These are phyloP conservation scores for Neurospora sp. DNA, from an alignment of 495 filamentous ascomycete species.

Conservation along the genomic window DNA sequence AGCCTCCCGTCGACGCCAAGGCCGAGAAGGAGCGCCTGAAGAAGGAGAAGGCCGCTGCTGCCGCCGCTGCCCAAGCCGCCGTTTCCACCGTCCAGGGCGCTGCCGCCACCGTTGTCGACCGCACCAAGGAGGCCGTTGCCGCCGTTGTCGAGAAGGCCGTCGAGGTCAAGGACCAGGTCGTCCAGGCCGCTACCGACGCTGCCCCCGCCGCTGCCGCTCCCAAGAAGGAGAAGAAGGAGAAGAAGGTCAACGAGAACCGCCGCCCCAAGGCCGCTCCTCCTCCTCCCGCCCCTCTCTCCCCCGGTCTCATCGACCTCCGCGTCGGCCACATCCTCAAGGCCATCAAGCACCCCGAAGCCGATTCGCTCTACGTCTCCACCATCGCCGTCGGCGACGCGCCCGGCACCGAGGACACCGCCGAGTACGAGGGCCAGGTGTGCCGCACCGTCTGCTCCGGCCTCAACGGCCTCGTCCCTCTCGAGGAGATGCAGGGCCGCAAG, in stretches of 20 bases:
- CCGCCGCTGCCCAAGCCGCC: conserved; percentile 25
- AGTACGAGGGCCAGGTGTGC: conserved; percentile 77
- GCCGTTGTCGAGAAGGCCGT: conserved; percentile 41
- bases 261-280: conserved; percentile 60
- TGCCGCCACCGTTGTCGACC: conserved; percentile 36
- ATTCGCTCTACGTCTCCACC: conserved; percentile 92
- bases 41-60: conserved; percentile 70
- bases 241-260: conserved; percentile 85
- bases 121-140: conserved; percentile 38
- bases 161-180: conserved; percentile 25
- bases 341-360: conserved; percentile 89
- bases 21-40: conserved; percentile 83
- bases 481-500: conserved; percentile 93
- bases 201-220: conserved; percentile 31
- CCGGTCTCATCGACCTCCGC: conserved; percentile 81
- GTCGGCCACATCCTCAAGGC: conserved; percentile 96
- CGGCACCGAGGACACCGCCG: conserved; percentile 74
- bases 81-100: conserved; percentile 27
- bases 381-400: conserved; percentile 87
- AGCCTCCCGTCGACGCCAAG: conserved; percentile 71
- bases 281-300: conserved; percentile 61
- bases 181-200: conserved; percentile 6
- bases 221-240: conserved; percentile 45
- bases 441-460: conserved; percentile 95
- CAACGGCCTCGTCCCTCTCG: conserved; percentile 83